Conservation (phyloP, 2,329 filamentous ascomycete species). For the Celoporthe dispersa region DNA sequence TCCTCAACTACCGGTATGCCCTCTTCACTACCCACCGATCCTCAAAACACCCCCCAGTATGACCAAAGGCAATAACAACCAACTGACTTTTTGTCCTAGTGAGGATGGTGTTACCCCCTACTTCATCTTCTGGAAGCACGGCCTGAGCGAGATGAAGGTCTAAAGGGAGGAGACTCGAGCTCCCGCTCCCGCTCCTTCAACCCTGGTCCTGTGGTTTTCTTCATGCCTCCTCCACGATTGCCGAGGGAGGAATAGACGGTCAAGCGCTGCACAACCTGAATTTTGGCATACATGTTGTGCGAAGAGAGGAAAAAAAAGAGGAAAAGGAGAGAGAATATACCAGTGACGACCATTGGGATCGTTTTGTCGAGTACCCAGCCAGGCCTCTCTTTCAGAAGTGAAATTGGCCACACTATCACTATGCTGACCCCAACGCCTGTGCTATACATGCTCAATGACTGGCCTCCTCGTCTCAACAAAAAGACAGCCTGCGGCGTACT, state of each 20-base stretch:
- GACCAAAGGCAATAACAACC: neutral
- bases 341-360: conserved; percentile 25
- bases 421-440: conserved; percentile 17
- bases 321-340: conserved; percentile 21
- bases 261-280: conserved; percentile 23
- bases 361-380: conserved; percentile 12
- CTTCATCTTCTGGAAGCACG: conserved; percentile 94
- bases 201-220: conserved; percentile 9
- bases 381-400: neutral
- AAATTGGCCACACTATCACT: conserved; percentile 2
- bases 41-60: neutral
- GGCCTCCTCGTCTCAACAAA: too few species aligned
- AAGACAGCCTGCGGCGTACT: neutral
- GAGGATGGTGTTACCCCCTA: conserved; percentile 93
- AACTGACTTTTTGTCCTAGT: conserved; percentile 24
- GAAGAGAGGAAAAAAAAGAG: neutral
- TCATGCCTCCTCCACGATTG: neutral
- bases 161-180: conserved; percentile 53
- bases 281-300: conserved; percentile 22
- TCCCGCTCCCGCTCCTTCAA: conserved; percentile 14
- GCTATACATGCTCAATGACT: conserved; percentile 5
- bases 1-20: conserved; percentile 83
- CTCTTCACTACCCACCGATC: neutral
- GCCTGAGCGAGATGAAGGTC: conserved; percentile 87
- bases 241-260: conserved; percentile 18